Evolutionary conservation across 192 early-diverging fungal genomes (phyloP), one percentile per base, ranked within the genome.

Genomic region (Umbelopsis sp.): DNA sequence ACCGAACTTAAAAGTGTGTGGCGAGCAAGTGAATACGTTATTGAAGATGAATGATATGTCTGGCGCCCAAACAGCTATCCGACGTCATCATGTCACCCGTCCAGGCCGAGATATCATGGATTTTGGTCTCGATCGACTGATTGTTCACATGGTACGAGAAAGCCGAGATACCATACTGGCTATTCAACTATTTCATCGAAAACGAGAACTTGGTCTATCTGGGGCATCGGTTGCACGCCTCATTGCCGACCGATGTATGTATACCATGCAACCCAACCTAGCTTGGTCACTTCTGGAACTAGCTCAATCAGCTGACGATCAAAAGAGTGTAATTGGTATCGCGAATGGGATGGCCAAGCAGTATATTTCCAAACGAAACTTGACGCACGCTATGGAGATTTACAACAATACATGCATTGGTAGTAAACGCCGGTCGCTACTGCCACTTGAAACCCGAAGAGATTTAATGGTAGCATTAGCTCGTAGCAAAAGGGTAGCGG

Each of bases 261-360:
- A 62, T 31, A 62, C 56, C 17, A 62, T 62, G 56, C 56, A 62
- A 62, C 56, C 56, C 5, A 32, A 62, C 1, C 11, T 62, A 32
- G 56, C 56, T 17, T 62, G 56, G 56, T 32, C 26, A 62, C 31
- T 62, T 14, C 31, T 62, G 4, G 56, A 62, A 32, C 26, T 62
- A 2, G 56, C 56, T 17, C 56, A 62, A 36, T 29, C 56, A 17
- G 34, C 56, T 14, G 20, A 62, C 0, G 56, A 62, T 32, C 4
- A 34, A 29, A 62, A 62, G 31, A 62, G 56, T 36, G 20, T 62
- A 11, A 4, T 34, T 17, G 56, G 56, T 1, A 62, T 62, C 14
- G 26, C 56, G 29, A 62, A 62, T 14, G 56, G 56, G 2, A 62
- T 62, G 56, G 17, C n/a, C 29, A 62, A 62, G 56, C 56, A 62